These are phyloP conservation scores for Platanus orientalis DNA, from an alignment of 164 flowering plant species.

Conservation along the genomic window DNA sequence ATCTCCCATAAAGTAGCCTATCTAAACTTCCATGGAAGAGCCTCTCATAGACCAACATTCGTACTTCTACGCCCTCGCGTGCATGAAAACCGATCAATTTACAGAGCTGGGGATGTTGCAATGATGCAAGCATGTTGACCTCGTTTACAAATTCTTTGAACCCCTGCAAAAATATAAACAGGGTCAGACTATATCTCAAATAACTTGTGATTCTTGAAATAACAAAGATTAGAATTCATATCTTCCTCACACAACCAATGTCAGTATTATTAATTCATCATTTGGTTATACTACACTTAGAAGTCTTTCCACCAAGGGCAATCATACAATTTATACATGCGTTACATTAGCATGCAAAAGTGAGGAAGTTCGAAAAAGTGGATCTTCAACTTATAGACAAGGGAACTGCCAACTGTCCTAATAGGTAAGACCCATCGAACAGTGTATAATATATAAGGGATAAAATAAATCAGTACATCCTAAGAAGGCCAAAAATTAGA, in stretches of 20 bases:
- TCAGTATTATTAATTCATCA: background rate
- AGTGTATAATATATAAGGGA: too few species aligned
- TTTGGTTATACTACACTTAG: background rate
- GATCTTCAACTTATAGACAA: too few species aligned
- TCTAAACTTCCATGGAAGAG: constrained; percentile 94
- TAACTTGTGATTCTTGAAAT: too few species aligned
- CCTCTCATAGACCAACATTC: constrained; percentile 87
- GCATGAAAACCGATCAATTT: constrained; percentile 90
- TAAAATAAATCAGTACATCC: too few species aligned
- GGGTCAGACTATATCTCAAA: too few species aligned
- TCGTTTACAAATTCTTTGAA: constrained; percentile 68
- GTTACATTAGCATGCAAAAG: background rate
- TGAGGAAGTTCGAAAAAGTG: too few species aligned
- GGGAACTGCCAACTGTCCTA: too few species aligned
- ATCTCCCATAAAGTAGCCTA: constrained; percentile 65
- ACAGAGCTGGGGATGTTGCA: constrained; percentile 92
- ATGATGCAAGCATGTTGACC: constrained; percentile 65
- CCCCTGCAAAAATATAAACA: constrained; percentile 36
- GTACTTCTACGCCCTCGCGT: constrained; percentile 78
- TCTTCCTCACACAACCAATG: background rate
- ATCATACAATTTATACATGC: background rate
- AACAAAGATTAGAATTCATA: background rate
- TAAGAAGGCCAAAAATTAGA: background rate
- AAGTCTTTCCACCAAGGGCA: background rate
- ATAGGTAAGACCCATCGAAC: too few species aligned